Evolutionary conservation across 768 basidiomycete species (phyloP), one percentile per base, ranked within the genome.

Genomic region (Lentinula boryana): DNA sequence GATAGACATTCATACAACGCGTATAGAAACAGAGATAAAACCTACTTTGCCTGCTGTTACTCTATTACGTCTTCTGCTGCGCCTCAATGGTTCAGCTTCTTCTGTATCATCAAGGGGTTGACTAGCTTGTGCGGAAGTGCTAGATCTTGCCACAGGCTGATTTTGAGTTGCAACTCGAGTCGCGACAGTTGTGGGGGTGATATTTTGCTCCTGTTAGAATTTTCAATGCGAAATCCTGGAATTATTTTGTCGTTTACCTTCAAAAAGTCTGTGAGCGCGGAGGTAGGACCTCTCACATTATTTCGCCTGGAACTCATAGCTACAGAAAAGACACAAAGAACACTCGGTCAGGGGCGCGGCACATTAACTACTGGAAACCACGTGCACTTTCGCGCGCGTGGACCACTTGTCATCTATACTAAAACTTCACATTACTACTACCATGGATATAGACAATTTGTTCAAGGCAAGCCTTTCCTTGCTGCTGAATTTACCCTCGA

Each of bases 241-340:
- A 33, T 54, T 31, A 21, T 53, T 48, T 12, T 23, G 4, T n/a
- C 27, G 71, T 76, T 32, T 62, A 89, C 92, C 67, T 82, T 82
- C 36, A 94, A 75, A 65, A 89, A 94, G 63, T 91, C 89, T 38
- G 92, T 93, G 12, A 94, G 73, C 0, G 92, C 92, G 21, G 90
- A 93, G 0, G 88, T 84, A 2, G 93, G 92, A 0, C 93, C 92
- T 12, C 88, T 83, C 46, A 93, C 84, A 61, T 89, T 89, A 69
- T 84, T 83, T 50, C 62, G 58, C 16, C 50, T 48, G 9, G 18
- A 16, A 53, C 60, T 61, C 60, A 63, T 63, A 41, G n/a, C 21
- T 38, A 16, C 18, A 56, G 36, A 15, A 40, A 40, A 43, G 15
- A 43, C 15, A 43, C 5, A 23, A 48, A 48, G 21, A 48, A 27